phyloP scores from a whole-genome alignment of 1,139 yeast species.

The Candida pseudocylindracea region DNA sequence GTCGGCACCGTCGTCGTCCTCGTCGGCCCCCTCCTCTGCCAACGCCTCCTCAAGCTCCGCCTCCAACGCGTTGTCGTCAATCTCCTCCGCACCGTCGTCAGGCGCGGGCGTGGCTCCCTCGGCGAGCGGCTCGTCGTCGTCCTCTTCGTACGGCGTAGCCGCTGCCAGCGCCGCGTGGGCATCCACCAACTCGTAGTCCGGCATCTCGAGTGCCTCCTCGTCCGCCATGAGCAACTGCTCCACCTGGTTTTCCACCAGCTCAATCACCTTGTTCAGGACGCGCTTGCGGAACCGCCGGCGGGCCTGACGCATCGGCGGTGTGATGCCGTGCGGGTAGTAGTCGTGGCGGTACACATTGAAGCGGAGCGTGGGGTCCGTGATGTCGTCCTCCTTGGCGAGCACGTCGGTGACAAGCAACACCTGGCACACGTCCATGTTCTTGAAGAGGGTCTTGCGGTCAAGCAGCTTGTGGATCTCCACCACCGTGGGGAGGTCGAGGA shows the following conservation, averaged over 20 bases:
- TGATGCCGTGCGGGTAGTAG: slow-evolving; percentile 14
- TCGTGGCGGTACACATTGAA: slow-evolving; percentile 23
- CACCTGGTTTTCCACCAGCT: slow-evolving; percentile 26
- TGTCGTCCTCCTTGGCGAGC: slow-evolving; percentile 15
- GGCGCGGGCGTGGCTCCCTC: slow-evolving; percentile 3
- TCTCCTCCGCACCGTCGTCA: slow-evolving; percentile 2
- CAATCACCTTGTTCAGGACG: slow-evolving; percentile 30
- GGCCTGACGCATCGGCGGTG: slow-evolving; percentile 19
- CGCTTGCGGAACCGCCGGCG: slow-evolving; percentile 67
- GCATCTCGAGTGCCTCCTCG: slow-evolving; percentile 31
- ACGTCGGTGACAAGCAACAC: slow-evolving; percentile 44
- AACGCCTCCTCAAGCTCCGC: slow-evolving; percentile 20
- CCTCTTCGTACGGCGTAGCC: slow-evolving; percentile 73
- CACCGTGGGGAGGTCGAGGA: slow-evolving; percentile 78
- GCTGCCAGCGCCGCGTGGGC: slow-evolving; percentile 56
- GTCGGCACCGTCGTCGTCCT: slow-evolving; percentile 10
- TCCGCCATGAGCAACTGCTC: slow-evolving; percentile 31
- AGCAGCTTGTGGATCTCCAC: slow-evolving; percentile 78
- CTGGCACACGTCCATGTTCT: slow-evolving; percentile 72
- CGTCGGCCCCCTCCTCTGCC: slow-evolving; percentile 7
- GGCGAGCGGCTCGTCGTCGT: slow-evolving; percentile 53
- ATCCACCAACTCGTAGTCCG: neutral
- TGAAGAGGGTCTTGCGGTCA: slow-evolving; percentile 74
- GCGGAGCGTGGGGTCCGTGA: slow-evolving; percentile 16
- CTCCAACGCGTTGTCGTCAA: slow-evolving; percentile 11